Conservation (phyloP, 2,329 filamentous ascomycete species). For the Chaetothyriales sp. region DNA sequence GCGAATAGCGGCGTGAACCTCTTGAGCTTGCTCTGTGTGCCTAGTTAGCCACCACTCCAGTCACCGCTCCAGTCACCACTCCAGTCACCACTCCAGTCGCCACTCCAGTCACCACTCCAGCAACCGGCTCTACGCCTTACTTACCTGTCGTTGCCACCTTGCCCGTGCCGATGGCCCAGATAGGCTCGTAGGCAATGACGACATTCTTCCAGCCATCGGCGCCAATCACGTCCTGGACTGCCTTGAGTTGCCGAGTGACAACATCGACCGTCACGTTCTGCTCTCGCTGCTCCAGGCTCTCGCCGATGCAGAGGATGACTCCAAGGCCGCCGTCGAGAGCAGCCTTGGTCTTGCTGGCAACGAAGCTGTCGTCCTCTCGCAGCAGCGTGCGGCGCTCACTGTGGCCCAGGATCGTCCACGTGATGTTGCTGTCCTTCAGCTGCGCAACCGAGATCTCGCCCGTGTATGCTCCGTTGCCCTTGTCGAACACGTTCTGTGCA, state of each 20-base stretch:
- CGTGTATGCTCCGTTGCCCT: conserved; percentile 92
- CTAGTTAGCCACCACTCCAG: background rate
- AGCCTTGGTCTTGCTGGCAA: conserved; percentile 88
- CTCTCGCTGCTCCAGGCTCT: conserved; percentile 58
- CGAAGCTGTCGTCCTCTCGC: conserved; percentile 69
- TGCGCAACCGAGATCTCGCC: conserved; percentile 90
- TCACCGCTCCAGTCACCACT: background rate
- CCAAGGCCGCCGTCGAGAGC: conserved; percentile 73
- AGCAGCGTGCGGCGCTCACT: conserved; percentile 87
- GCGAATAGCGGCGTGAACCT: conserved; percentile 85
- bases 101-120: background rate
- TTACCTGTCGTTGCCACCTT: conserved; percentile 60
- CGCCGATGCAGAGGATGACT: conserved; percentile 95
- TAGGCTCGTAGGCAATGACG: conserved; percentile 95
- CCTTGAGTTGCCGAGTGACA: conserved; percentile 71
- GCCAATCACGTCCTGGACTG: conserved; percentile 52
- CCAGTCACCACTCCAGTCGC: background rate
- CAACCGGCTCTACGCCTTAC: conserved; percentile 4
- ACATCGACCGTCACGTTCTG: conserved; percentile 31
- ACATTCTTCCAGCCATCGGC: conserved; percentile 83
- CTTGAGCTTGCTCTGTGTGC: conserved; percentile 65
- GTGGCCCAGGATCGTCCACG: conserved; percentile 87
- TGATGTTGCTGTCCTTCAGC: conserved; percentile 75
- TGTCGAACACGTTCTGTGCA: conserved; percentile 94
- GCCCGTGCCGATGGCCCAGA: conserved; percentile 85